Base-by-base conservation (phyloP, 495 filamentous ascomycete species). In the Neurospora tetrasperma region DNA sequence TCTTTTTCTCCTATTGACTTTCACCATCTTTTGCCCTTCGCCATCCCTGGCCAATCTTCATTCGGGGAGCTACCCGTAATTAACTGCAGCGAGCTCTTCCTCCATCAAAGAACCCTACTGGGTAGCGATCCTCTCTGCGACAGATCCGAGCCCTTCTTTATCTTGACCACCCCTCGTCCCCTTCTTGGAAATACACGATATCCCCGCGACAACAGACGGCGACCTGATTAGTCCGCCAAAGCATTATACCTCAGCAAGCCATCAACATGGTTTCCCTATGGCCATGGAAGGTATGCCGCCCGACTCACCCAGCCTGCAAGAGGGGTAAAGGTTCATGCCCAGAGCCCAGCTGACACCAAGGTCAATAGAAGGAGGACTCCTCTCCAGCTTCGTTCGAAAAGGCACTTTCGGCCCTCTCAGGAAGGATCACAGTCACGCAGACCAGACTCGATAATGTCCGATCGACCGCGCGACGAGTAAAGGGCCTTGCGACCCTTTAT, bases 331-430 rank as follows among this genome's bases (percentile, higher is more conserved):
- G 72, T 73, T 4, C 76, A 44, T 74, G 38, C 74, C 71, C 8
- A 78, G 40, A 38, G 71, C 69, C 23, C 59, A 41, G 48, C 27
- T 72, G 54, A 66, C 54, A 18, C 54, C 54, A 66, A 35, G 27
- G 12, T 66, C 6, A 66, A 18, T 76, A 96, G 93, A 89, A 91
- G 82, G 88, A 93, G 73, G 89, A 92, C 77, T 91, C 88, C 80
- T 97, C 94, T 75, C 91, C 95, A 2, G 95, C 94, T 46, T 92
- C 90, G 6, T 99, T 98, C 77, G 96, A 99, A 81, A 97, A 94
- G 83, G 88, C 91, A 0, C 90, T 99, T 54, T 91, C 92, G 18
- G 87, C 89, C 12, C 88, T 99, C 54, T 89, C 94, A 16, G 84
- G 84, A 39, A 97, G 95, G 84, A 97, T 98, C 78, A 85, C 90